Conservation (phyloP, 192 early-diverging fungal genomes). For the Entomortierella chlamydospora region DNA sequence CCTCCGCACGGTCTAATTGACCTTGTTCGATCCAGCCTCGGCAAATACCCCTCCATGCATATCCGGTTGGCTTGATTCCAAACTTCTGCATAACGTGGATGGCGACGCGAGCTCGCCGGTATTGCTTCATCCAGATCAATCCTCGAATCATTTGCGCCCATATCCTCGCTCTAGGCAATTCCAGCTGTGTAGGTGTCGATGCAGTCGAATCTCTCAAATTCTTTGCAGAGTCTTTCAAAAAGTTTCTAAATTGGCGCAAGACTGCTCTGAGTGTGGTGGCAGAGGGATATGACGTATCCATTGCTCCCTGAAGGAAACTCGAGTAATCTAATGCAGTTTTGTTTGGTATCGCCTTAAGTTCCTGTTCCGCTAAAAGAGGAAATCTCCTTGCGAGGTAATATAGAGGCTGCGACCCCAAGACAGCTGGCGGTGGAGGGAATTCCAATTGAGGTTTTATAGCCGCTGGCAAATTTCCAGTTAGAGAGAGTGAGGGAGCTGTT, state of each 20-base stretch:
- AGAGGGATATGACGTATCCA: slow-evolving; percentile 39
- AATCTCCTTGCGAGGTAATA: slow-evolving; percentile 42
- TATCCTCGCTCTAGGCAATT: slow-evolving; percentile 40
- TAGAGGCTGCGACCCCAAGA: slow-evolving; percentile 45
- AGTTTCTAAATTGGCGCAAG: slow-evolving; percentile 48
- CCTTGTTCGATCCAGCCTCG: slow-evolving; percentile 52
- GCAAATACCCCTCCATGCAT: slow-evolving; percentile 43
- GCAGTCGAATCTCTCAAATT: not conserved
- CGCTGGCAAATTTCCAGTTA: not conserved
- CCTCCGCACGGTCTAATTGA: slow-evolving; percentile 38
- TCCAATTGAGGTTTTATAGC: slow-evolving; percentile 1
- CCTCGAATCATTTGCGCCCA: slow-evolving; percentile 43
- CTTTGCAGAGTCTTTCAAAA: slow-evolving; percentile 28
- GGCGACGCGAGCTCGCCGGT: slow-evolving; percentile 38
- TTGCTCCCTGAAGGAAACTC: slow-evolving; percentile 44
- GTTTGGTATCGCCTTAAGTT: slow-evolving; percentile 26
- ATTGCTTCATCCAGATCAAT: slow-evolving; percentile 47
- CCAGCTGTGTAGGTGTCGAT: not conserved
- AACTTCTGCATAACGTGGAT: slow-evolving; percentile 42
- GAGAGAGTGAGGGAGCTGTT: too few species aligned
- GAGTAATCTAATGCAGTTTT: slow-evolving; percentile 49
- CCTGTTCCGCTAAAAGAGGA: slow-evolving; percentile 42
- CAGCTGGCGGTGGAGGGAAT: slow-evolving; percentile 33
- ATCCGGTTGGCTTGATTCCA: slow-evolving; percentile 45
- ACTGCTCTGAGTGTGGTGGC: slow-evolving; percentile 31